These are phyloP conservation scores for Acanthamoeba triangularis DNA, from an alignment of 208 protist genomes.

Conservation along the genomic window DNA sequence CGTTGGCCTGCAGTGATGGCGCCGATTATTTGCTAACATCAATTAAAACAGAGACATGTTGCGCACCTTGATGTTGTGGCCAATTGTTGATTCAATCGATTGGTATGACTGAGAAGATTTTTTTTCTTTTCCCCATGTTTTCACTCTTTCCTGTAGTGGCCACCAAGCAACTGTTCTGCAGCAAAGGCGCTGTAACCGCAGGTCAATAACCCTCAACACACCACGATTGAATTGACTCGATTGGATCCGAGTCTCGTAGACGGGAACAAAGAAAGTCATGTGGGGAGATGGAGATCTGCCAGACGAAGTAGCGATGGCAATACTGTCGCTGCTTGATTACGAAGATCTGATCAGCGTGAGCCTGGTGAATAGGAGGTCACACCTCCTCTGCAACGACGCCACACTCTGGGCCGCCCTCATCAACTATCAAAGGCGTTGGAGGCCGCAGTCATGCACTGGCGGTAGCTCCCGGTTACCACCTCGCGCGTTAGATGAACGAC, in stretches of 20 bases:
- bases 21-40: background rate
- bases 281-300: conserved; percentile 59
- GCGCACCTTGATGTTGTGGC: no score
- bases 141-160: background rate
- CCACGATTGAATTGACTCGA: background rate
- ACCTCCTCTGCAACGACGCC: conserved; percentile 31
- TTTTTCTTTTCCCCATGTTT: background rate
- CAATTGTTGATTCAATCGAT: background rate
- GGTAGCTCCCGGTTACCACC: background rate
- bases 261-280: background rate
- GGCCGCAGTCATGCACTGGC: background rate
- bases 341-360: conserved; percentile 23
- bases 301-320: conserved; percentile 39
- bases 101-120: background rate
- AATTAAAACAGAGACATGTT: no score
- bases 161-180: no score
- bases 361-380: conserved; percentile 18
- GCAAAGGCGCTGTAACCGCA: no score
- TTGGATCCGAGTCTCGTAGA: background rate
- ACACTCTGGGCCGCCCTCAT: background rate
- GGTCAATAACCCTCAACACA: background rate
- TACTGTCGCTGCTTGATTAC: conserved; percentile 1
- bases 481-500: background rate
- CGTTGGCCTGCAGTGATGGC: no score
- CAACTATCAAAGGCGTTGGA: background rate